Evolutionary conservation across 1,284 basidiomycete species (phyloP).

Genomic region (Cystobasidium sp.): DNA sequence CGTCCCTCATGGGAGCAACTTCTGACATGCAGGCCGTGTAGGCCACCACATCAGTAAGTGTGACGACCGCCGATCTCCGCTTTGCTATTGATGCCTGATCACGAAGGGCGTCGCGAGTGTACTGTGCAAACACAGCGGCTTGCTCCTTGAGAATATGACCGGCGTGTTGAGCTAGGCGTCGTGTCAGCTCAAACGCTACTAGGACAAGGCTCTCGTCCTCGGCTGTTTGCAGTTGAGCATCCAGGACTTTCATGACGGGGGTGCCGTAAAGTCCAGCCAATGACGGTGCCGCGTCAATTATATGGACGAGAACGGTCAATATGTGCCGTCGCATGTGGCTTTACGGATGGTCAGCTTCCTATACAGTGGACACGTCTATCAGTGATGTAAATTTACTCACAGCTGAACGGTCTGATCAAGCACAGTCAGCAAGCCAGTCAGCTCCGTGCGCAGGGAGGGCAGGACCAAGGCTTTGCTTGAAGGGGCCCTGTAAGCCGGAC

Average conservation of each 20-base stretch:
- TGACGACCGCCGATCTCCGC: conserved; percentile 25
- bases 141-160: conserved; percentile 1
- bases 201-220: conserved; percentile 15
- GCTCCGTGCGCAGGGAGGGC: conserved; percentile 35
- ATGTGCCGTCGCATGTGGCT: conserved; percentile 22
- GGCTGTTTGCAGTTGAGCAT: conserved; percentile 4
- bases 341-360: not conserved
- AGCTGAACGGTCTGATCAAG: conserved; percentile 35
- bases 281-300: conserved; percentile 33
- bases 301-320: conserved; percentile 32
- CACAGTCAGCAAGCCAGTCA: conserved; percentile 31
- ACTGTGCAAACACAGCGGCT: conserved; percentile 14
- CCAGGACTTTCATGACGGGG: conserved; percentile 28
- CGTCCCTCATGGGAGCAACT: conserved; percentile 14
- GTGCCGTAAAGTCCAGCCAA: conserved; percentile 24
- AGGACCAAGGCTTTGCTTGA: conserved; percentile 15
- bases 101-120: conserved; percentile 19
- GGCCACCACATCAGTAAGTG: conserved; percentile 32
- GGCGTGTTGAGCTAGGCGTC: conserved; percentile 28
- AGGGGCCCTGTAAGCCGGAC: not conserved
- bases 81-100: conserved; percentile 32
- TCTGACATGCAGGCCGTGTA: conserved; percentile 38
- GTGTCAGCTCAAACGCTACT: conserved; percentile 10
- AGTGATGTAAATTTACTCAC: not conserved
- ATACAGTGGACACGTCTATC: not conserved